A percentile compares a stretch with the other conserved stretches of the same genome.
These are phyloP conservation scores for Solanum megistacrolobum DNA, from an alignment of 257 asterid genomes.

Conservation along the genomic window DNA sequence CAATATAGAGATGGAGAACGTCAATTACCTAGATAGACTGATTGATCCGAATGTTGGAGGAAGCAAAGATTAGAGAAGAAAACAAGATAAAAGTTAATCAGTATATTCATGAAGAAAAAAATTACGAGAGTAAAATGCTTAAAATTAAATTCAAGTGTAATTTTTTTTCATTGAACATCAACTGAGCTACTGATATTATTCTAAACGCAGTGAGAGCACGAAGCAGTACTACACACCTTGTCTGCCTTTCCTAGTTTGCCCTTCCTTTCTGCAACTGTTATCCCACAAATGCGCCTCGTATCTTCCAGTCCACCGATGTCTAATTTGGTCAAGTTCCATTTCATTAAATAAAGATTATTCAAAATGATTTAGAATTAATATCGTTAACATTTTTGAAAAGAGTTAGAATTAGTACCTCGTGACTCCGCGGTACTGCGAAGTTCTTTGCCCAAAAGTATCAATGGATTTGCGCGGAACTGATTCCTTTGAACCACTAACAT, in stretches of 20 bases:
- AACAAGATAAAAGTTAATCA: not conserved
- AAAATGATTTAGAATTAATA: not conserved
- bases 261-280: constrained; percentile 77
- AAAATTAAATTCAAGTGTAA: not conserved
- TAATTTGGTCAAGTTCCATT: constrained; percentile 4
- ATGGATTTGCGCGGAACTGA: constrained; percentile 52
- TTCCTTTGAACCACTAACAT: constrained; percentile 17
- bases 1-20: not conserved
- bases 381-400: not conserved
- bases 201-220: not conserved
- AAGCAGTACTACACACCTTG: constrained; percentile 34
- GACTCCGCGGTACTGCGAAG: constrained; percentile 84
- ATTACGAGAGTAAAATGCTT: not conserved
- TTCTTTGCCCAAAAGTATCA: constrained; percentile 76
- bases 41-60: not conserved
- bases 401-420: constrained; percentile 36
- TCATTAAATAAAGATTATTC: not conserved
- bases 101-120: not conserved
- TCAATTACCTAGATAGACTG: constrained; percentile 64
- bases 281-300: constrained; percentile 91
- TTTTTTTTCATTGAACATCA: not conserved
- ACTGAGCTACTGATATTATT: not conserved
- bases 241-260: constrained; percentile 84
- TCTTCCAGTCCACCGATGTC: constrained; percentile 90
- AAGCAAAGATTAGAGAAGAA: not conserved